These are phyloP conservation scores for Cryptosporidium tyzzeri DNA, from an alignment of 169 alveolate species.

Conservation along the genomic window DNA sequence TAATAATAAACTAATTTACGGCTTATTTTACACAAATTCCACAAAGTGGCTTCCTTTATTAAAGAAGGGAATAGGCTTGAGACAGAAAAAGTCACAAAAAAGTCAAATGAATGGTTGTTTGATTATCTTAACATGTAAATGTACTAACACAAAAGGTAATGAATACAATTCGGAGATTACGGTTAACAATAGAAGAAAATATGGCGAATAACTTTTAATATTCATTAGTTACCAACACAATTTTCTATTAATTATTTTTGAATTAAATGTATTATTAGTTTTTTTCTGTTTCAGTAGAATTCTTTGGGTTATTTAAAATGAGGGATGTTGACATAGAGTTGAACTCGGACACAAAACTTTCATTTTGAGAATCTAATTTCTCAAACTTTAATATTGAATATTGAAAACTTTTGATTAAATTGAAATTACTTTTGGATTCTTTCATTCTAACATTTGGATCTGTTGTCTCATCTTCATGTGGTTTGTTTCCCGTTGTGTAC, in stretches of 20 bases:
- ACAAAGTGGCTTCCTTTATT: constrained; percentile 47
- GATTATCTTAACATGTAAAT: constrained; percentile 31
- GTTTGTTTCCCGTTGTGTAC: not conserved
- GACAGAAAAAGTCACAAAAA: not conserved
- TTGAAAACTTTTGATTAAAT: not conserved
- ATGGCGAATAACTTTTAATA: constrained; percentile 7
- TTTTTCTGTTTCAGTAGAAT: not conserved
- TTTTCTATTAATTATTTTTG: not conserved
- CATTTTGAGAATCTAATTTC: not conserved
- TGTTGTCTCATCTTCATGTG: not conserved
- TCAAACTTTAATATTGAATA: not conserved
- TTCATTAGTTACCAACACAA: not conserved
- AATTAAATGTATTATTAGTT: not conserved
- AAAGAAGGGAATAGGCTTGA: not conserved
- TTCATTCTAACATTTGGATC: not conserved
- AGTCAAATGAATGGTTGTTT: constrained; percentile 27
- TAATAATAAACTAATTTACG: constrained; percentile 17
- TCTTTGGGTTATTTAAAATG: not conserved
- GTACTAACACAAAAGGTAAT: not conserved
- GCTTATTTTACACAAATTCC: constrained; percentile 46
- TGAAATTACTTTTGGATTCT: too few species aligned
- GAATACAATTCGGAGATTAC: not conserved
- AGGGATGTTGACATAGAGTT: not conserved
- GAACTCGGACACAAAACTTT: not conserved
- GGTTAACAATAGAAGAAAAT: constrained; percentile 25